phyloP scores from a whole-genome alignment of 2,329 filamentous ascomycete genomes.

The Phyllosticta paracitricarpa region DNA sequence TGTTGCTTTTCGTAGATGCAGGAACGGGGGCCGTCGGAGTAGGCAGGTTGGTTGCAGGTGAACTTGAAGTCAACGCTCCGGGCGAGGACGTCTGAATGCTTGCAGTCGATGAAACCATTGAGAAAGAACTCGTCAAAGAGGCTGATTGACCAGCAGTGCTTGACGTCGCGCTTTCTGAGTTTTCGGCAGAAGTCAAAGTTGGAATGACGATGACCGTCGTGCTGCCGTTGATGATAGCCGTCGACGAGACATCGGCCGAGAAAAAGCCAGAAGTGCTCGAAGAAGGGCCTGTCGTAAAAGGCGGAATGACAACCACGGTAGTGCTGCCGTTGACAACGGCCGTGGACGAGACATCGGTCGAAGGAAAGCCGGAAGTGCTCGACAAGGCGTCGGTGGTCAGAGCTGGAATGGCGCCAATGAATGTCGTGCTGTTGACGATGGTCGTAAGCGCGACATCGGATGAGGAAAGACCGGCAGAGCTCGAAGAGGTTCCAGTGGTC shows the following conservation, averaged over 20 bases:
- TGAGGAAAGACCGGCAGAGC: background rate
- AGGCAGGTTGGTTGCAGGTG: background rate
- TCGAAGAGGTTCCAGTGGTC: background rate
- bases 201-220: too few relatives aligned
- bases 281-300: background rate
- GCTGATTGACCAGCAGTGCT: too few relatives aligned
- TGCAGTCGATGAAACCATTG: too few relatives aligned
- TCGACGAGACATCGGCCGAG: background rate
- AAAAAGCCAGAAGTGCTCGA: background rate
- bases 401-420: background rate
- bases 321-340: background rate
- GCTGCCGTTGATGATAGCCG: background rate
- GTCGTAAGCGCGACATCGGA: background rate
- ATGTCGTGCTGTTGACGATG: background rate
- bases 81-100: too few relatives aligned
- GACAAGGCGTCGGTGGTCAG: background rate
- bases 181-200: too few relatives aligned
- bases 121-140: too few relatives aligned
- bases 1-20: background rate
- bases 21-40: background rate
- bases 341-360: background rate
- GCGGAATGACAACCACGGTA: background rate
- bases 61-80: background rate
- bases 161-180: too few relatives aligned
- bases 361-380: background rate